Base-by-base conservation (phyloP, 179 eudicot genomes). In the Beta lomatogona region DNA sequence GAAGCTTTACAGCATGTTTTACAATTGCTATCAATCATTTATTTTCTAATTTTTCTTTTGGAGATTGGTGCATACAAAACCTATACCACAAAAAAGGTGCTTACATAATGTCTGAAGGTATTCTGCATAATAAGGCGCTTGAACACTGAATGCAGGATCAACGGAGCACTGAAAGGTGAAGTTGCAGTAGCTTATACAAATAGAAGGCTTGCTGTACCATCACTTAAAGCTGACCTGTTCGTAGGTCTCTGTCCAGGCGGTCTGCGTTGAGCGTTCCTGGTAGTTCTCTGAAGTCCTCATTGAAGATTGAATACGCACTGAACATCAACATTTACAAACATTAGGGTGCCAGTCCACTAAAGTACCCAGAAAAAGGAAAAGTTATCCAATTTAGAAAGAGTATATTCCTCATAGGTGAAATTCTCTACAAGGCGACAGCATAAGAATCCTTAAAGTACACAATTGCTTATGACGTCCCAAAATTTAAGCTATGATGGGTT, bases 281-380 rank as follows among this genome's bases (percentile, higher is more conserved):
- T 66, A 96, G 93, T 90, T 96, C 99, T 86, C 95, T 88, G 76
- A 96, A 96, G 83, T 90, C 97, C 86, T 96, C 98, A 75, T 96
- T 96, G 86, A 96, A 96, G 87, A 96, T 90, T n/a, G 99, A 96
- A 86, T 96, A 96, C 58, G 98, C 99, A 82, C 99, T 96, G 93
- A 84, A 87, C 55, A 60, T 48, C 41, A 60, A 36, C 14, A 73
- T 14, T 50, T 22, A 57, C 59, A 48, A 28, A 44, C 19, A 22
- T 78, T 67, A 54, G 44, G 73, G 31, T 54, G 54, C 5, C 13
- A 28, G 6, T 60, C 25, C 19, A 6, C 13, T 9, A 80, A 3
- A 31, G 16, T 5, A 55, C 5, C 18, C 41, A 54, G 41, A 36
- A 36, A 36, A 3, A 36, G 41, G 3, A 36, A 36, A 36, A 36